phyloP scores from a whole-genome alignment of 2,329 filamentous ascomycete genomes.

The Epichloe sylvatica region DNA sequence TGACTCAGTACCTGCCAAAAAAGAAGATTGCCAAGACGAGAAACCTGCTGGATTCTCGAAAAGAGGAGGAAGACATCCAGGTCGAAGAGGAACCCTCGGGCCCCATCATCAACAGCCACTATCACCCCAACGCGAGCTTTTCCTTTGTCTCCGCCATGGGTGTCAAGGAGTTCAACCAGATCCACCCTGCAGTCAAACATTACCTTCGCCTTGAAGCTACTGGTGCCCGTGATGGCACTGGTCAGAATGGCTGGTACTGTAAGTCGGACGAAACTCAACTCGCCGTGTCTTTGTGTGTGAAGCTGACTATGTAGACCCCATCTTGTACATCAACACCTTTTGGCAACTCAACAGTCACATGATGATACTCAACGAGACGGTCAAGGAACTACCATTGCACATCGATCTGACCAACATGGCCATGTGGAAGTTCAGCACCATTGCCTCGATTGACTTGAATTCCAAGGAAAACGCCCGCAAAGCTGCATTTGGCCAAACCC shows the following conservation, averaged over 20 bases:
- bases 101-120: conserved; percentile 70
- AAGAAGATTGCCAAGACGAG: conserved; percentile 82
- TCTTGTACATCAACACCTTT: conserved; percentile 88
- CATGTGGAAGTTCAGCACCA: conserved; percentile 80
- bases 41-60: conserved; percentile 56
- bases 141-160: conserved; percentile 75
- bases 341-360: conserved; percentile 92
- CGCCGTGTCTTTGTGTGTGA: conserved; percentile 3
- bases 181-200: conserved; percentile 62
- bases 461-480: conserved; percentile 71
- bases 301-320: conserved; percentile 39
- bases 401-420: conserved; percentile 71
- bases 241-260: conserved; percentile 85
- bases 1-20: conserved; percentile 86
- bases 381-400: conserved; percentile 66
- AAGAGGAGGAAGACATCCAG: conserved; percentile 34
- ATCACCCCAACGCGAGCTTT: conserved; percentile 87
- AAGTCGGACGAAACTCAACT: conserved; percentile 13
- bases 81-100: conserved; percentile 37
- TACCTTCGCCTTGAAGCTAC: conserved; percentile 68
- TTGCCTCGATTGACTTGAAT: conserved; percentile 74
- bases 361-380: conserved; percentile 80
- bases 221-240: conserved; percentile 67
- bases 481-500: conserved; percentile 57
- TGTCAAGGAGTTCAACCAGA: conserved; percentile 47